Evolutionary conservation across 257 asterid genomes (phyloP), one percentile per base, ranked within the genome.

Genomic region (Leonotis leonurus): DNA sequence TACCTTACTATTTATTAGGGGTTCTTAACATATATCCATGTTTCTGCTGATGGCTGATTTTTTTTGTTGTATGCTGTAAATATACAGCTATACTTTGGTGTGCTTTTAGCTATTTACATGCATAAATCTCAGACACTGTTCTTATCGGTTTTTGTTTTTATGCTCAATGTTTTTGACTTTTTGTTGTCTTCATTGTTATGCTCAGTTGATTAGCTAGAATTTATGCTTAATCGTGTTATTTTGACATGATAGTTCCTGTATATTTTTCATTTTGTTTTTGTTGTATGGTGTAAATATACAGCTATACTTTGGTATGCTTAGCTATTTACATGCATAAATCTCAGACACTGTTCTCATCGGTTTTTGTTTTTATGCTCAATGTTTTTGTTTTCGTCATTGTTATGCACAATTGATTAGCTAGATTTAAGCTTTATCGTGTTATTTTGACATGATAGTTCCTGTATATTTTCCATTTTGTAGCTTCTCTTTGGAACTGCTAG

Each of bases 151-250:
- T n/a, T n/a, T n/a, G n/a, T n/a, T n/a, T n/a, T n/a, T n/a, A n/a
- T n/a, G n/a, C n/a, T n/a, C n/a, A n/a, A n/a, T n/a, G n/a, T n/a
- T n/a, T n/a, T n/a, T n/a, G n/a, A n/a, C n/a, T 0, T 6, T 3
- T 6, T 51, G 21, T 25, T 51, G 20, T 2, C n/a, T 3, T n/a
- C 10, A 20, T 20, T 46, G 52, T 18, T 49, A 1, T 10, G 21
- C 9, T 29, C 32, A 12, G 29, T 41, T 65, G 62, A 18, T 71
- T 27, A 57, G n/a, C 68, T 40, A 35, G 58, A 22, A 26, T 52
- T 58, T 51, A 41, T 39, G 64, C 68, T 32, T 70, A 33, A 63
- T 50, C 18, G 24, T n/a, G 30, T 24, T 39, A 45, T 63, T 43
- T 56, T 16, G 43, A 3, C 56, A 18, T 20, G 41, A 25, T 11